A percentile compares a stretch with the other conserved stretches of the same genome.
Conservation (phyloP, 306 rosid species). For the Trichosanthes cucumerina region DNA sequence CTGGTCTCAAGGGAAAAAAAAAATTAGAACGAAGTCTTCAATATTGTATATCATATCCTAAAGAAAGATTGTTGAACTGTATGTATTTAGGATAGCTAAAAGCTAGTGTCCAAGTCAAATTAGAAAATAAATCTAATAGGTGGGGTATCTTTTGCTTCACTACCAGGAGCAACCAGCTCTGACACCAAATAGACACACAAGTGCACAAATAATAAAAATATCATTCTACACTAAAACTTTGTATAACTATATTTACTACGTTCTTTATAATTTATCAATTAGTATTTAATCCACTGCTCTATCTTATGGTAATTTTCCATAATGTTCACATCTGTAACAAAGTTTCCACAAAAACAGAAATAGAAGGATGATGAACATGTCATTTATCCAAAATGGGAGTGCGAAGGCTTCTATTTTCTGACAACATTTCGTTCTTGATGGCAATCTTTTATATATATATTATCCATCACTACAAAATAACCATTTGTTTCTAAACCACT, state of each 20-base stretch:
- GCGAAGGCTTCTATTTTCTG: background rate
- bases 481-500: background rate
- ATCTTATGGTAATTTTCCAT: background rate
- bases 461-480: background rate
- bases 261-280: background rate
- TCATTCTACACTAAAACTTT: background rate
- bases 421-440: background rate
- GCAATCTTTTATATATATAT: background rate
- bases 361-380: background rate
- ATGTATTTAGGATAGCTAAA: background rate
- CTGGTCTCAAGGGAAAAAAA: slow-evolving; percentile 22
- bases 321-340: background rate
- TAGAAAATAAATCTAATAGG: background rate
- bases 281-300: background rate
- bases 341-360: background rate
- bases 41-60: background rate
- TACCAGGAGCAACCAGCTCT: background rate
- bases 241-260: background rate
- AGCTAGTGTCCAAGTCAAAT: background rate
- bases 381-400: background rate
- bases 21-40: background rate
- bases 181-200: background rate
- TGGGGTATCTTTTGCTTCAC: background rate
- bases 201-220: background rate
- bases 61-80: background rate